These are phyloP conservation scores for Sporisorium sorghi DNA, from an alignment of 1,284 basidiomycete species.

Conservation along the genomic window DNA sequence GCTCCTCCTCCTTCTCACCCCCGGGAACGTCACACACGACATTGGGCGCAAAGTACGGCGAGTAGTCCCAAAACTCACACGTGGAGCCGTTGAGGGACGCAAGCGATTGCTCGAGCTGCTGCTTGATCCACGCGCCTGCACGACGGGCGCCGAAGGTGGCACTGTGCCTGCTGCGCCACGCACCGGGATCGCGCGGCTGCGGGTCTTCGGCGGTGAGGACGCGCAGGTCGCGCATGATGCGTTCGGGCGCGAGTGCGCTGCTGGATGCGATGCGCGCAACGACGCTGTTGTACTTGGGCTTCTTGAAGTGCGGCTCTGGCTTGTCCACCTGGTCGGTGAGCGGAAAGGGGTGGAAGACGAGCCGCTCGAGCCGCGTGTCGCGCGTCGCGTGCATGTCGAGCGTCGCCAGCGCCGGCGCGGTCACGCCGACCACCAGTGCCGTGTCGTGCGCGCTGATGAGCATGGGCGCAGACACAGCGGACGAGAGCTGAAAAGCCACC, in stretches of 20 bases:
- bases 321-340: slow-evolving; percentile 3
- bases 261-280: slow-evolving; percentile 36
- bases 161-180: slow-evolving; percentile 50
- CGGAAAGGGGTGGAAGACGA: slow-evolving; percentile 18
- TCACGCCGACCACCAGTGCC: slow-evolving; percentile 11
- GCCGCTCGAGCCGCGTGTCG: slow-evolving; percentile 35
- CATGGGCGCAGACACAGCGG: background rate
- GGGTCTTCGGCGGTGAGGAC: slow-evolving; percentile 49
- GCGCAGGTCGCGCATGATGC: slow-evolving; percentile 37
- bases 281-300: slow-evolving; percentile 35
- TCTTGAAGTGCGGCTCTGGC: slow-evolving; percentile 29
- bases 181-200: slow-evolving; percentile 14
- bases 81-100: slow-evolving; percentile 16
- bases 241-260: slow-evolving; percentile 13
- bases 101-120: slow-evolving; percentile 27
- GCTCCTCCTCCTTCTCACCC: slow-evolving; percentile 18
- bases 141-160: slow-evolving; percentile 44
- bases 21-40: slow-evolving; percentile 49
- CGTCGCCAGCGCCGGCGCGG: slow-evolving; percentile 1
- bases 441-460: background rate
- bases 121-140: slow-evolving; percentile 50
- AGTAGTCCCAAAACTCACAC: slow-evolving; percentile 42
- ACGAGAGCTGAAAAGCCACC: slow-evolving; percentile 12
- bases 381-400: slow-evolving; percentile 23
- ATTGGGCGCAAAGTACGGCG: slow-evolving; percentile 50